Evolutionary conservation across 257 asterid genomes (phyloP), one percentile per base, ranked within the genome.

Genomic region (Primulina tabacum): DNA sequence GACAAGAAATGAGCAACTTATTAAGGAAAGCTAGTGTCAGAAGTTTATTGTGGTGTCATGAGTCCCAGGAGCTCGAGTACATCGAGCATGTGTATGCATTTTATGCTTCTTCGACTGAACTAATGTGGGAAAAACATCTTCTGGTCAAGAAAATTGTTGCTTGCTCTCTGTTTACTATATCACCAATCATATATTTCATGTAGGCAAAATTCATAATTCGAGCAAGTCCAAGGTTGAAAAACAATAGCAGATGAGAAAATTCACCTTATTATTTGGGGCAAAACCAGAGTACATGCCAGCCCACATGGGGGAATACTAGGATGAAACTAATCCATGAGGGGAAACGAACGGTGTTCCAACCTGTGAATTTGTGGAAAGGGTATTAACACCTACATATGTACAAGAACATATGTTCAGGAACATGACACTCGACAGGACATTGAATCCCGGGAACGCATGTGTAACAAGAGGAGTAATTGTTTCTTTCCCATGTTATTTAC

Each of bases 201-300:
- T 35, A n/a, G 21, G 60, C 47, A 56, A 38, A 20, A 28, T 60
- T 47, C 52, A 55, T 16, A 55, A 14, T 17, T 35, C 6, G 72
- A 7, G 16, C 53, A 64, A 67, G 18, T 4, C 28, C 52, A 55
- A 20, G 38, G 64, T 18, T 33, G 17, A 5, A 1, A 71, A 16
- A 47, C 8, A 47, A 6, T 64, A 60, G 6, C 29, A 12, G 35
- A 37, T n/a, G 60, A 60, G 60, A 64, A 50, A 16, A 70, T 47
- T 47, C 69, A 90, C 96, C 87, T 77, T 82, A 74, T 60, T 72
- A 79, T 82, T 86, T 68, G 85, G 88, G 43, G 82, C 12, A 76
- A 84, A 81, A 73, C 79, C 83, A 71, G 92, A 66, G 77, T 78
- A 80, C 60, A 81, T 30, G 65, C 80, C 79, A 75, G 77, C 67